Base-by-base conservation (phyloP, 208 protist genomes). In the Wallacemonas sp. region DNA sequence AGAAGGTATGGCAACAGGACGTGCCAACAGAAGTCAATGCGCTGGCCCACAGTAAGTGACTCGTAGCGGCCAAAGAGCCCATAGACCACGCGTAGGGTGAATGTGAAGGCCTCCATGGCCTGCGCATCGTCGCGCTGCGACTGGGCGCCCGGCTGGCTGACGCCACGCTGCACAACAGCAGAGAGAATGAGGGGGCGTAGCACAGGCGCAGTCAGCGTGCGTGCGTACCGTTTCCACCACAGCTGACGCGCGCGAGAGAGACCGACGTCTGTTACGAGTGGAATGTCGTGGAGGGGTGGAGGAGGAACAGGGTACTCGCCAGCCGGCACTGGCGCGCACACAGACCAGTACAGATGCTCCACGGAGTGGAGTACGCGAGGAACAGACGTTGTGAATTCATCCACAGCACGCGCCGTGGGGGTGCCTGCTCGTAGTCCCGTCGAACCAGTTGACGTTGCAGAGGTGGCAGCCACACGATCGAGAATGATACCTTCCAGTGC, bases 281-380 rank as follows among this genome's bases (percentile, higher is more conserved):
- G 15, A 31, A 2, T n/a, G 2, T 58, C 51, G 30, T 58, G 51
- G 12, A 58, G 51, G 30, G 51, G 51, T 38, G 51, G 51, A 3
- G 28, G 14, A 6, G 26, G 14, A 15, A 58, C 31, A 8, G 51
- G 28, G 30, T 58, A 39, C 28, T 8, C 30, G 30, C 51, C 51
- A 2, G 4, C 30, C 3, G 17, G 51, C 28, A 39, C 14, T 12
- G 51, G 51, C 28, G 51, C 26, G 8, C 12, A 33, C 14, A 58
- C 51, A 4, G 30, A 42, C 51, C 51, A 58, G 51, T 58, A 58
- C 14, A 58, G 28, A 31, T 58, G 51, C 28, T 58, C 51, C 26
- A 58, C 51, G 2, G 51, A 14, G 28, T 58, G 34, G 15, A 58
- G 31, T 11, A 58, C 30, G 30, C 51, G 51, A 9, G 24, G 28